phyloP scores from a whole-genome alignment of 257 asterid species.

The Echium plantagineum region DNA sequence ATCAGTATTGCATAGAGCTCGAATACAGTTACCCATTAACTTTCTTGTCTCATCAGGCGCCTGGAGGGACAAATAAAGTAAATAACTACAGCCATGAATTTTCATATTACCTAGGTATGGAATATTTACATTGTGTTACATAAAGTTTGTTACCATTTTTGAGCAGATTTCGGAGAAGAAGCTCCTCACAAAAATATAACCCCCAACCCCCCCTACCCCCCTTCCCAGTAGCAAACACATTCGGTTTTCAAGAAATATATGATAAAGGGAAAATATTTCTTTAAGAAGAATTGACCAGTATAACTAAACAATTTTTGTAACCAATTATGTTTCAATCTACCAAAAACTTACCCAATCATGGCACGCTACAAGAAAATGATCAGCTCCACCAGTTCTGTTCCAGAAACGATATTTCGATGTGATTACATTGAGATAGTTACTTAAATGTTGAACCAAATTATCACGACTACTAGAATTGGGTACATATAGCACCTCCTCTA shows the following conservation, averaged over 20 bases:
- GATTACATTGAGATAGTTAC: slow-evolving; percentile 24
- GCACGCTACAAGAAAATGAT: slow-evolving; percentile 57
- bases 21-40: slow-evolving; percentile 55
- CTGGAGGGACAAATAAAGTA: slow-evolving; percentile 19
- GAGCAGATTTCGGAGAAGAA: not conserved
- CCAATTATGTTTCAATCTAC: too few species aligned
- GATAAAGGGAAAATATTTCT: too few species aligned
- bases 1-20: slow-evolving; percentile 84
- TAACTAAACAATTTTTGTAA: too few species aligned
- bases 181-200: not conserved
- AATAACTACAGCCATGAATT: not conserved
- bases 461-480: slow-evolving; percentile 31
- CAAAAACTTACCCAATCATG: slow-evolving; percentile 45
- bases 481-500: slow-evolving; percentile 38
- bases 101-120: not conserved
- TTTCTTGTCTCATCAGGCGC: slow-evolving; percentile 65
- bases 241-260: too few species aligned
- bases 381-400: slow-evolving; percentile 50
- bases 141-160: not conserved
- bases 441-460: slow-evolving; percentile 22
- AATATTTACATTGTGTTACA: not conserved
- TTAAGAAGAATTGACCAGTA: too few species aligned
- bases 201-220: too few species aligned
- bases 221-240: too few species aligned
- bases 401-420: slow-evolving; percentile 32